Conservation (phyloP, 108 stramenopile species). For the Cyclotella atomus region DNA sequence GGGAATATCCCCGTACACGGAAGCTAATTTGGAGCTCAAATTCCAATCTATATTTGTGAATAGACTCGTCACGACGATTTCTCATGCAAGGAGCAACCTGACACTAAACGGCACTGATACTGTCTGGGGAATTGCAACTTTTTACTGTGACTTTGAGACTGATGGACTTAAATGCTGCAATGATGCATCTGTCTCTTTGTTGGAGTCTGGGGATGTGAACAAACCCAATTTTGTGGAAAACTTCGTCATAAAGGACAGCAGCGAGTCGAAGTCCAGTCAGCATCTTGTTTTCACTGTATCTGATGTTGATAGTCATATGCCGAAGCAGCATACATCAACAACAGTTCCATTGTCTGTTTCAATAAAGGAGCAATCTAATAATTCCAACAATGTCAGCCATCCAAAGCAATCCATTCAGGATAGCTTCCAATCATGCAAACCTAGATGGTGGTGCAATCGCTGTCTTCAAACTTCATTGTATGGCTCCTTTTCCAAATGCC, state of each 20-base stretch:
- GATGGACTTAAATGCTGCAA: conserved; percentile 34
- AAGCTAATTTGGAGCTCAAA: conserved; percentile 40
- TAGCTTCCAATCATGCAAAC: conserved; percentile 35
- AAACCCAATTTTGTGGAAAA: conserved; percentile 11
- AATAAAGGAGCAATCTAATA: background rate
- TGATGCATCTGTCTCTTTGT: conserved; percentile 28
- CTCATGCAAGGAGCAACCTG: conserved; percentile 19
- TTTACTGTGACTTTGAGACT: conserved; percentile 31
- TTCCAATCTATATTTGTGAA: conserved; percentile 51
- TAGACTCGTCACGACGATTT: conserved; percentile 21
- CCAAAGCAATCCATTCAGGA: conserved; percentile 42
- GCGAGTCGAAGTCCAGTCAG: conserved; percentile 8
- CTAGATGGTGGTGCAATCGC: conserved; percentile 58
- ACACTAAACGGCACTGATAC: conserved; percentile 5
- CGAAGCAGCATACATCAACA: background rate
- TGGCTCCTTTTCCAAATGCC: conserved; percentile 52
- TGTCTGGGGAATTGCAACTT: conserved; percentile 41
- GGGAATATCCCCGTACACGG: conserved; percentile 42
- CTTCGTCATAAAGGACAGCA: background rate
- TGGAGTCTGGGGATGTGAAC: conserved; percentile 21
- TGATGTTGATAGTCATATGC: background rate
- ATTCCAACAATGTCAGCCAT: conserved; percentile 1
- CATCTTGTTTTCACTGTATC: conserved; percentile 37
- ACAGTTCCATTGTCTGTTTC: conserved; percentile 6
- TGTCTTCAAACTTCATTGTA: conserved; percentile 46